These are phyloP conservation scores for Aspergillus fijiensis DNA, from an alignment of 2,329 filamentous ascomycete species.

Conservation along the genomic window DNA sequence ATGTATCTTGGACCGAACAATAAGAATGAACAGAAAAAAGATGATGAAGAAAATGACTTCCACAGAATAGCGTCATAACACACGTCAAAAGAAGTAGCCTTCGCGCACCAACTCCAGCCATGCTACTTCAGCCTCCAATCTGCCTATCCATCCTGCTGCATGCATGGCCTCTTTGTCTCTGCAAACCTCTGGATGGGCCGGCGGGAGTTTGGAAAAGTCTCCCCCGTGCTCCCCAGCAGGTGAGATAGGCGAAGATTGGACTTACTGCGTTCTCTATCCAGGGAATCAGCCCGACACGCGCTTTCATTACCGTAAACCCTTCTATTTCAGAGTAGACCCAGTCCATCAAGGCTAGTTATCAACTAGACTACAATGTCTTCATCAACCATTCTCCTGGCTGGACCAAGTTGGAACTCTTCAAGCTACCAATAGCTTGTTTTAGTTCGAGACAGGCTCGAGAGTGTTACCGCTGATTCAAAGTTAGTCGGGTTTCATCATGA, in stretches of 20 bases:
- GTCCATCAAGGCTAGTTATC: conserved; percentile 21
- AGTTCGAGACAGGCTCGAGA: conserved; percentile 46
- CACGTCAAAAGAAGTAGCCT: conserved; percentile 29
- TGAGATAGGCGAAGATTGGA: conserved; percentile 19
- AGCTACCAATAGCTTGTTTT: conserved; percentile 22
- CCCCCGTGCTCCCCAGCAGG: conserved; percentile 13
- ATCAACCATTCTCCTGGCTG: conserved; percentile 13
- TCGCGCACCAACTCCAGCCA: conserved; percentile 27
- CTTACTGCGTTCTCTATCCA: conserved; percentile 34
- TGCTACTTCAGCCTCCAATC: conserved; percentile 23
- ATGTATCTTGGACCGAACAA: conserved; percentile 20
- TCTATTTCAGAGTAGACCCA: conserved; percentile 14
- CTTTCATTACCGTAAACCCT: conserved; percentile 31
- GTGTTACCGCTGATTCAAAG: conserved; percentile 44
- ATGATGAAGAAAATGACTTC: conserved; percentile 24
- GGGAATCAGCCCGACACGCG: conserved; percentile 31
- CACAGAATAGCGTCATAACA: conserved; percentile 36
- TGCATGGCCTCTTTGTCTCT: conserved; percentile 10
- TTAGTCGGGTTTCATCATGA: conserved; percentile 9
- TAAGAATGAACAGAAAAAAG: conserved; percentile 25
- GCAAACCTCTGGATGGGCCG: conserved; percentile 11
- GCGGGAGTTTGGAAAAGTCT: conserved; percentile 4
- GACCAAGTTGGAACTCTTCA: conserved; percentile 16
- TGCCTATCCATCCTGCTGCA: conserved; percentile 17
- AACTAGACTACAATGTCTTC: conserved; percentile 16